Conservation (phyloP, 441 rosid genomes). For the Pelargonium cotyledonis region DNA sequence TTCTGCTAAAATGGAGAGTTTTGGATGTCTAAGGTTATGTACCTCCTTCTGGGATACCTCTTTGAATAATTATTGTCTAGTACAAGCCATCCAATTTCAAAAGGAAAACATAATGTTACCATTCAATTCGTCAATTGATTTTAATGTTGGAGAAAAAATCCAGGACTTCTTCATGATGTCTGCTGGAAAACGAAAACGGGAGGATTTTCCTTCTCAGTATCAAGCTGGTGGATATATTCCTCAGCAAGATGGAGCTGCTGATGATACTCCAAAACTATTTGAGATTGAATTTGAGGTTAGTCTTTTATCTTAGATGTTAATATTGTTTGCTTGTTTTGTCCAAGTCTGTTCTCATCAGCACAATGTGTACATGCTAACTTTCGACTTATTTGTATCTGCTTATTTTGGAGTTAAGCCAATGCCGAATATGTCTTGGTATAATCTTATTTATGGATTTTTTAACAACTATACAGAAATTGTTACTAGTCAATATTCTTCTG, state of each 20-base stretch:
- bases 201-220: constrained; percentile 58
- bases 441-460: too few relatives aligned
- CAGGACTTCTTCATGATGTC: constrained; percentile 83
- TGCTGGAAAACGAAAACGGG: constrained; percentile 93
- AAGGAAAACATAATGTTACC: constrained; percentile 9
- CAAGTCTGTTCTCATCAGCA: constrained; percentile 9
- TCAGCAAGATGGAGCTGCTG: constrained; percentile 95
- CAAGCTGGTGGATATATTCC: constrained; percentile 88
- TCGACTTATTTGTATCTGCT: constrained; percentile 2
- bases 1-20: constrained; percentile 18
- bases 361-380: background rate
- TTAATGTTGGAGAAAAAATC: constrained; percentile 28
- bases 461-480: too few relatives aligned
- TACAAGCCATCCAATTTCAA: constrained; percentile 8
- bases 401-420: too few relatives aligned
- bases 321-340: background rate
- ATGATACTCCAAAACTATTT: constrained; percentile 28
- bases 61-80: constrained; percentile 7
- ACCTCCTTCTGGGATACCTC: constrained; percentile 14
- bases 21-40: background rate
- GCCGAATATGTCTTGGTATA: too few relatives aligned
- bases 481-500: too few relatives aligned
- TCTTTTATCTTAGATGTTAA: background rate
- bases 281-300: constrained; percentile 32
- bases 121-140: constrained; percentile 20